Evolutionary conservation across 345 rosid species (phyloP), one percentile per base, ranked within the genome.

Genomic region (Salix arbutifolia): DNA sequence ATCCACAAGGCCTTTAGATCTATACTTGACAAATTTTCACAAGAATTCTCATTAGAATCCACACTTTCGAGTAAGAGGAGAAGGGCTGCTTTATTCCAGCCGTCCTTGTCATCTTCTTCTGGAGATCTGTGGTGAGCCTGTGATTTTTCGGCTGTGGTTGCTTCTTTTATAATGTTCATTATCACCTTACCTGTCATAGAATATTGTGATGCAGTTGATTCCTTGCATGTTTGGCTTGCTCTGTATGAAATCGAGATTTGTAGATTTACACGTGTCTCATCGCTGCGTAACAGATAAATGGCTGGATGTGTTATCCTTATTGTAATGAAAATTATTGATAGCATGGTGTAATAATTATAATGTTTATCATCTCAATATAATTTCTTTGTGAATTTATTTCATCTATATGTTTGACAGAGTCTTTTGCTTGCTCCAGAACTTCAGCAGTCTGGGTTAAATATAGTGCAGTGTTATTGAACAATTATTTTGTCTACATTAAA

Each of bases 41-140:
- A 76, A 0, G 91, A 89, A 67, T 85, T 85, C 80, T 85, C 86
- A 0, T 78, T 85, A 7, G 79, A 84, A 67, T 71, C 83, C 5
- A 75, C 83, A 18, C 76, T 81, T 67, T 79, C 87, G 0, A 83
- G 73, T 78, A 90, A 87, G 81, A 89, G 83, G 72, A 84, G 75
- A 69, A 84, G 87, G 82, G 48, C 85, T 61, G 74, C 89, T 53
- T 70, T 77, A 67, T 78, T 84, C 6, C 83, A 85, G 44, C 88
- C 91, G 30, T 87, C 84, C 0, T 72, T 86, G 73, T 88, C 88
- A 17, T 88, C 89, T 33, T 85, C 88, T 0, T 84, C 82, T 0
- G 74, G 66, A 16, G 61, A 78, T 73, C 65, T 67, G 35, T 60
- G 76, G 80, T 81, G 82, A 84, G 80, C 78, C 74, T 65, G 66